phyloP scores from a whole-genome alignment of 805 yeast genomes.

The Wickerhamomyces bovis region DNA sequence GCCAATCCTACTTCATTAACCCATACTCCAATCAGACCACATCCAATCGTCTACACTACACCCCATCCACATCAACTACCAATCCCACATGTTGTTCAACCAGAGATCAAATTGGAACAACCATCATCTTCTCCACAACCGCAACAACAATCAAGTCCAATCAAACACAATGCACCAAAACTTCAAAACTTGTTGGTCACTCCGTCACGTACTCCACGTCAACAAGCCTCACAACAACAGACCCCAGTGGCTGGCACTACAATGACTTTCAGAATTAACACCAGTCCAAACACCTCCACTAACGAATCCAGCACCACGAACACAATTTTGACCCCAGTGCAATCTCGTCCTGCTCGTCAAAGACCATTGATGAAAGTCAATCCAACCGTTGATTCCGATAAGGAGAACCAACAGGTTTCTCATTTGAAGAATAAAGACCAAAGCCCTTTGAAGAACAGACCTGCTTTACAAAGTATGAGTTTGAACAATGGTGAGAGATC shows the following conservation, averaged over 20 bases:
- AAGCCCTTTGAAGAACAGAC: slow-evolving; percentile 5
- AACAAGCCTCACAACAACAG: not conserved
- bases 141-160: slow-evolving; percentile 1
- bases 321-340: not conserved
- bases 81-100: not conserved
- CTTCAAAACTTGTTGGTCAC: slow-evolving; percentile 7
- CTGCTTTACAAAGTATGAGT: slow-evolving; percentile 12
- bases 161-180: not conserved
- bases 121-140: not conserved
- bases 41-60: slow-evolving; percentile 1
- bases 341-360: slow-evolving; percentile 7
- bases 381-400: slow-evolving; percentile 8
- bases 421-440: slow-evolving; percentile 4
- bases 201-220: slow-evolving; percentile 16
- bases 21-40: slow-evolving; percentile 8
- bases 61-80: slow-evolving; percentile 4
- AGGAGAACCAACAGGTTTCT: slow-evolving; percentile 4
- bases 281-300: slow-evolving; percentile 2
- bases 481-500: slow-evolving; percentile 6
- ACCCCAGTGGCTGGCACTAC: slow-evolving; percentile 12
- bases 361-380: slow-evolving; percentile 17
- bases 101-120: not conserved
- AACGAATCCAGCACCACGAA: not conserved
- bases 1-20: not conserved
- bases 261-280: slow-evolving; percentile 18